phyloP scores from a whole-genome alignment of 2,329 filamentous ascomycete species.

The Byssothecium circinans region DNA sequence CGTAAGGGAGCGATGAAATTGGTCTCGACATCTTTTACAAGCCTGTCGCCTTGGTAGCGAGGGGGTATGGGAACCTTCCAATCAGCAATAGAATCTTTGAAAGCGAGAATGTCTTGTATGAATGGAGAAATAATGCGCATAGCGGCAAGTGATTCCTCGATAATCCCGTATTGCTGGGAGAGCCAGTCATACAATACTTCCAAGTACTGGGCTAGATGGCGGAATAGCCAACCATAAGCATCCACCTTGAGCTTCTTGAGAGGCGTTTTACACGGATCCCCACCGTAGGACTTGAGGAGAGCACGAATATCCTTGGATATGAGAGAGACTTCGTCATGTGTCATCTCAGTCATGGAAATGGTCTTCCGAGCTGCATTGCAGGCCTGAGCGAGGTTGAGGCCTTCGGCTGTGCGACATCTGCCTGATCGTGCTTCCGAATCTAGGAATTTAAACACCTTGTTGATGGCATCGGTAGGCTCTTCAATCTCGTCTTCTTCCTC shows the following conservation, averaged over 20 bases:
- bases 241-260: conserved; percentile 27
- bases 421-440: conserved; percentile 18
- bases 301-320: conserved; percentile 9
- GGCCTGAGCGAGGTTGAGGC: conserved; percentile 9
- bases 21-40: conserved; percentile 26
- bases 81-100: conserved; percentile 25
- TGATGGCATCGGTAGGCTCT: conserved; percentile 8
- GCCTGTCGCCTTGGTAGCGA: conserved; percentile 18
- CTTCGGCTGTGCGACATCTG: conserved; percentile 21
- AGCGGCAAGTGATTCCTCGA: conserved; percentile 13
- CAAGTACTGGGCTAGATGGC: conserved; percentile 17
- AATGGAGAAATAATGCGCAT: conserved; percentile 22
- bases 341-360: conserved; percentile 6
- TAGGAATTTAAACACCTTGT: conserved; percentile 26
- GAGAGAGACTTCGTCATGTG: conserved; percentile 12
- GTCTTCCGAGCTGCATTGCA: conserved; percentile 13
- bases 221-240: conserved; percentile 31
- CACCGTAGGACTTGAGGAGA: conserved; percentile 9
- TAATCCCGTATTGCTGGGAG: conserved; percentile 2
- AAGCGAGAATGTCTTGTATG: conserved; percentile 17
- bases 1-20: conserved; percentile 33
- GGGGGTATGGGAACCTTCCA: conserved; percentile 25
- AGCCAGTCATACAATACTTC: conserved; percentile 21
- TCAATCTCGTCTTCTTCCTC: conserved; percentile 1
- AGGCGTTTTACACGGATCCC: conserved; percentile 3